Conservation (phyloP, 352 stramenopile genomes). For the Globisporangium alternatum region DNA sequence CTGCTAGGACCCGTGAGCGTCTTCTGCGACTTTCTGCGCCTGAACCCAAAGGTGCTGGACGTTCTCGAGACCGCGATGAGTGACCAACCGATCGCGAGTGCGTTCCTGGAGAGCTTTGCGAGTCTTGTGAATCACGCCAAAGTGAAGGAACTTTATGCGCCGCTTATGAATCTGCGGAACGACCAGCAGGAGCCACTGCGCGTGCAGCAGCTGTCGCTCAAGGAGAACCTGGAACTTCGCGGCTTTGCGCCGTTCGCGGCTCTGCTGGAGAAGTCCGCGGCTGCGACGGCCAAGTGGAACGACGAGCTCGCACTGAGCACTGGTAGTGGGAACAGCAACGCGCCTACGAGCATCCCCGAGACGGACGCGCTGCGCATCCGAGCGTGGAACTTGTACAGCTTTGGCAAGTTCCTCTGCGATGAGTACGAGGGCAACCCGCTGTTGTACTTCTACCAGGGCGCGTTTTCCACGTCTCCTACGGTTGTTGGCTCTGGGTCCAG, state of each 20-base stretch:
- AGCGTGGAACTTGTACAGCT: constrained; percentile 60
- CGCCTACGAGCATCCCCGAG: constrained; percentile 31
- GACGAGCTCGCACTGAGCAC: constrained; percentile 21
- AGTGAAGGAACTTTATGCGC: constrained; percentile 37
- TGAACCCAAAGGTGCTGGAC: constrained; percentile 47
- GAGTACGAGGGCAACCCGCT: constrained; percentile 62
- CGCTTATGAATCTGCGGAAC: constrained; percentile 25
- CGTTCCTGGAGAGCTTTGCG: constrained; percentile 47
- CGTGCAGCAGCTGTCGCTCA: constrained; percentile 51
- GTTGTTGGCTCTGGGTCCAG: constrained; percentile 8
- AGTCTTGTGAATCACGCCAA: constrained; percentile 56
- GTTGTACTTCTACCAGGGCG: constrained; percentile 44
- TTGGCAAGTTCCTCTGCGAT: constrained; percentile 53
- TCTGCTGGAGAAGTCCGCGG: constrained; percentile 19
- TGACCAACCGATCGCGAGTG: constrained; percentile 21
- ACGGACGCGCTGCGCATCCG: constrained; percentile 46
- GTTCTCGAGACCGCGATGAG: constrained; percentile 30
- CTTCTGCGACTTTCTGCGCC: constrained; percentile 66
- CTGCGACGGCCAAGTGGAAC: constrained; percentile 20
- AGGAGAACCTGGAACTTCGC: constrained; percentile 71
- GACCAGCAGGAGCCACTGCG: constrained; percentile 23
- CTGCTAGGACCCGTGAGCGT: constrained; percentile 54
- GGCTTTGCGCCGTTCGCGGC: constrained; percentile 57
- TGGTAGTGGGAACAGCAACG: constrained; percentile 5
- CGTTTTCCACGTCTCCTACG: constrained; percentile 31